Percentiles rank a stretch among this genome's conserved stretches.
These are phyloP conservation scores for Fusarium acutatum DNA, from an alignment of 2,329 filamentous ascomycete species.

Conservation along the genomic window DNA sequence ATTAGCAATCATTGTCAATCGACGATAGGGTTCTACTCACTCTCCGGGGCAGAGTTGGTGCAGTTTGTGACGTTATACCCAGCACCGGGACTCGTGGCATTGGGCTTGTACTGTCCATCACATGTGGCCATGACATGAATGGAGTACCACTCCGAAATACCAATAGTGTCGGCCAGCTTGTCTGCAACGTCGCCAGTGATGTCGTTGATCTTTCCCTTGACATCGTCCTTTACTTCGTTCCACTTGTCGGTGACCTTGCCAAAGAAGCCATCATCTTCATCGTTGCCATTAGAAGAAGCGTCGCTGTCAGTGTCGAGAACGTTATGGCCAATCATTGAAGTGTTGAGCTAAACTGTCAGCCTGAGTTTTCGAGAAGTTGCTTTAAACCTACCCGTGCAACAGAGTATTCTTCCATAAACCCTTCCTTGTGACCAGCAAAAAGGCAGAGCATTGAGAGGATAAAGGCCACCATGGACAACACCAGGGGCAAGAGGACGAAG, in stretches of 20 bases:
- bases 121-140: constrained; percentile 59
- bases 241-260: constrained; percentile 43
- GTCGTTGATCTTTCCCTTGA: constrained; percentile 51
- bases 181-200: constrained; percentile 52
- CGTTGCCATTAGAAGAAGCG: constrained; percentile 37
- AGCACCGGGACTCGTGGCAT: constrained; percentile 48
- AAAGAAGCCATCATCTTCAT: constrained; percentile 41
- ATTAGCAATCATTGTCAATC: not conserved
- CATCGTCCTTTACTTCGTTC: constrained; percentile 45
- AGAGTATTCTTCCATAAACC: constrained; percentile 55
- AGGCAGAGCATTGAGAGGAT: constrained; percentile 52
- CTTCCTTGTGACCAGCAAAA: constrained; percentile 51
- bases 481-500: constrained; percentile 48
- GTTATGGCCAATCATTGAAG: constrained; percentile 50
- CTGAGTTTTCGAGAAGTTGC: too few relatives aligned
- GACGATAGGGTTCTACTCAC: constrained; percentile 42
- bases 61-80: constrained; percentile 57
- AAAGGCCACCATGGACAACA: constrained; percentile 50
- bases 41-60: constrained; percentile 49
- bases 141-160: constrained; percentile 61
- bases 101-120: constrained; percentile 56
- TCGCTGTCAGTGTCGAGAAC: constrained; percentile 38
- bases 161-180: constrained; percentile 52
- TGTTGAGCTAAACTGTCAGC: constrained; percentile 47
- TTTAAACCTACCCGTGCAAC: constrained; percentile 48